phyloP scores from a whole-genome alignment of 768 basidiomycete genomes.

The Tylopilus sp. region DNA sequence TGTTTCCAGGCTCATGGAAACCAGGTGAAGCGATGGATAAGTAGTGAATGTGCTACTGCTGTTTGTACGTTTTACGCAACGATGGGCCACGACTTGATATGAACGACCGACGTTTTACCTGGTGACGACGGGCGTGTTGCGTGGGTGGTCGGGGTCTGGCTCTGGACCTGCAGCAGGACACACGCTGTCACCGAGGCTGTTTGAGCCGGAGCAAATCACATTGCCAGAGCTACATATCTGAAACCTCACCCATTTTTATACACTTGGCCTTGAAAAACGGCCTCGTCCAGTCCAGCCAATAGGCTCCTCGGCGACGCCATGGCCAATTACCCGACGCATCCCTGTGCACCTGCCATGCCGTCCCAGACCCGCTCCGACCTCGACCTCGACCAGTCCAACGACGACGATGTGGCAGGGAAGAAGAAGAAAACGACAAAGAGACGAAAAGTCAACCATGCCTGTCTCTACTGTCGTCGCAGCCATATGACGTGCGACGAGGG shows the following conservation, averaged over 20 bases:
- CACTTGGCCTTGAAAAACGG: slow-evolving; percentile 13
- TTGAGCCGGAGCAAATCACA: slow-evolving; percentile 23
- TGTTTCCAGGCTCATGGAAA: not conserved
- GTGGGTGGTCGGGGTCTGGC: slow-evolving; percentile 26
- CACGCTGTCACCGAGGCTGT: slow-evolving; percentile 20
- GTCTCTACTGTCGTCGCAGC: slow-evolving; percentile 88
- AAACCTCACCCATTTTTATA: slow-evolving; percentile 26
- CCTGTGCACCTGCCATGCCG: slow-evolving; percentile 24
- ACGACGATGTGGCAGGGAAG: slow-evolving; percentile 31
- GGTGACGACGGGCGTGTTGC: not conserved
- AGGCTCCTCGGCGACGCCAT: slow-evolving; percentile 12
- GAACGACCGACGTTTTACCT: not conserved
- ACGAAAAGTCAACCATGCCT: slow-evolving; percentile 89
- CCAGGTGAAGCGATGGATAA: not conserved
- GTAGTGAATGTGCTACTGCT: not conserved
- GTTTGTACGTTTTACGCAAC: slow-evolving; percentile 13
- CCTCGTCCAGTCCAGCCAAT: slow-evolving; percentile 8
- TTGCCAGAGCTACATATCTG: slow-evolving; percentile 18
- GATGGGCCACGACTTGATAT: not conserved
- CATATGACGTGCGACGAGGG: slow-evolving; percentile 93
- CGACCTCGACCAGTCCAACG: slow-evolving; percentile 31
- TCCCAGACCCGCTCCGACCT: slow-evolving; percentile 16
- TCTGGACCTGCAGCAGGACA: not conserved
- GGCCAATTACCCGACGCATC: slow-evolving; percentile 29
- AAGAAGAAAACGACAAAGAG: slow-evolving; percentile 55